These are phyloP conservation scores for Anacardium occidentale DNA, from an alignment of 345 rosid species.

Conservation along the genomic window DNA sequence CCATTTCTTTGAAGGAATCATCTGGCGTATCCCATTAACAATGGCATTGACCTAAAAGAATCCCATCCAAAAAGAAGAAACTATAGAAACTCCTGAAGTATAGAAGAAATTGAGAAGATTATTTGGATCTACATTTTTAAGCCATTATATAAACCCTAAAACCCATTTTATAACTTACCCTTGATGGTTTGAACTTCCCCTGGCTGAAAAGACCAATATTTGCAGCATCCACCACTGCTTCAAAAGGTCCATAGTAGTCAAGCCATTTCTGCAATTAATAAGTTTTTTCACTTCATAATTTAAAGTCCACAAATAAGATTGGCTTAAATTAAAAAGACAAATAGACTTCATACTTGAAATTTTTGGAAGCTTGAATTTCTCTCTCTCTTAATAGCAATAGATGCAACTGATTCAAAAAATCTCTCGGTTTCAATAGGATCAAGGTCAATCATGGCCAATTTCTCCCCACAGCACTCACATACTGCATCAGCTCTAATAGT, in stretches of 20 bases:
- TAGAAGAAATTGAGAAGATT: not conserved
- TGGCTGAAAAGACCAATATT: slow-evolving; percentile 59
- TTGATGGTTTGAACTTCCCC: slow-evolving; percentile 48
- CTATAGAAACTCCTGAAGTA: slow-evolving; percentile 2
- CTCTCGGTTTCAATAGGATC: slow-evolving; percentile 62
- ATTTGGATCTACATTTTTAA: slow-evolving; percentile 11
- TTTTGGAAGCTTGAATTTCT: slow-evolving; percentile 54
- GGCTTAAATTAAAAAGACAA: slow-evolving; percentile 9
- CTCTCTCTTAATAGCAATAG: slow-evolving; percentile 54
- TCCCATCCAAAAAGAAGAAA: slow-evolving; percentile 9
- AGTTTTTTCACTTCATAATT: slow-evolving; percentile 4
- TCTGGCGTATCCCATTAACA: slow-evolving; percentile 56
- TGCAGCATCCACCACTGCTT: slow-evolving; percentile 71
- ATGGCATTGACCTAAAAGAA: slow-evolving; percentile 48
- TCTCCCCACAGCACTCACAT: slow-evolving; percentile 59
- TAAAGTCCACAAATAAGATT: not conserved
- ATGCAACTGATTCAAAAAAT: slow-evolving; percentile 60
- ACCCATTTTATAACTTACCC: too few species aligned
- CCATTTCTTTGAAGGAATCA: slow-evolving; percentile 57
- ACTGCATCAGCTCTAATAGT: slow-evolving; percentile 43
- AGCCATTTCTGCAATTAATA: slow-evolving; percentile 62
- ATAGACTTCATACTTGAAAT: slow-evolving; percentile 49
- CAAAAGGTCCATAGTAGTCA: slow-evolving; percentile 64
- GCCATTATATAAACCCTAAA: too few species aligned
- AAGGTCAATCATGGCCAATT: slow-evolving; percentile 57